Evolutionary conservation across 352 stramenopile genomes (phyloP), one percentile per base, ranked within the genome.

Genomic region (Phytophthora sojae): DNA sequence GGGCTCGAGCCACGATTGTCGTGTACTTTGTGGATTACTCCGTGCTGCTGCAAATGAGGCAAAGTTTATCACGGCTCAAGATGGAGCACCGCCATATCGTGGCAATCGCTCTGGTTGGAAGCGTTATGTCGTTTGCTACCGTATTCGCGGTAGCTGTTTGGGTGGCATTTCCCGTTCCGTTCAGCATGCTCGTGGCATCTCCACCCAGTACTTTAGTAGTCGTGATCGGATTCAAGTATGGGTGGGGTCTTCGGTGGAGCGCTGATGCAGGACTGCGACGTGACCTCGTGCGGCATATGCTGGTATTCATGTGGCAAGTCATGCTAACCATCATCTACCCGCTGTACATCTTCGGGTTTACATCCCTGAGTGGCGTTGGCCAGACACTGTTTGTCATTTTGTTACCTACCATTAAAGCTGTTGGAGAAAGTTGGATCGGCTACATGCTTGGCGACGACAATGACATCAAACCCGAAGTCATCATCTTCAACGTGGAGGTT

Each of bases 401-500:
- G 6, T 4, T 44, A 1, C 35, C 35, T 4, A 17, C 12, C 14
- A 44, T 44, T 4, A 44, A 44, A 44, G 35, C 35, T 14, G 35
- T 44, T 4, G 35, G 35, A 11, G 35, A 44, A 44, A 44, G 35
- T 14, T 44, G 35, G 35, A 44, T 44, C 17, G 14, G 35, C 9
- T 14, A 44, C 35, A 44, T 11, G 35, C 35, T 44, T 14, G 35
- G 35, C 3, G 35, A 44, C 35, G 35, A 44, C 12, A 44, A 44
- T 44, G 35, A 44, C 17, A 44, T 44, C 35, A 44, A 44, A 44
- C 35, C 35, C 1, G 35, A 44, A 44, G 35, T 44, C 7, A 60
- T 84, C 3, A 76, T 84, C 6, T 81, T 85, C 62, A 83, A 85
- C 29, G 67, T 81, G 29, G 75, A 88, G 25, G 58, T 83, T 12